Percentiles rank a stretch among this genome's conserved stretches.
Evolutionary conservation across 495 filamentous ascomycete species (phyloP).

Genomic region (Margaritispora aquatica): DNA sequence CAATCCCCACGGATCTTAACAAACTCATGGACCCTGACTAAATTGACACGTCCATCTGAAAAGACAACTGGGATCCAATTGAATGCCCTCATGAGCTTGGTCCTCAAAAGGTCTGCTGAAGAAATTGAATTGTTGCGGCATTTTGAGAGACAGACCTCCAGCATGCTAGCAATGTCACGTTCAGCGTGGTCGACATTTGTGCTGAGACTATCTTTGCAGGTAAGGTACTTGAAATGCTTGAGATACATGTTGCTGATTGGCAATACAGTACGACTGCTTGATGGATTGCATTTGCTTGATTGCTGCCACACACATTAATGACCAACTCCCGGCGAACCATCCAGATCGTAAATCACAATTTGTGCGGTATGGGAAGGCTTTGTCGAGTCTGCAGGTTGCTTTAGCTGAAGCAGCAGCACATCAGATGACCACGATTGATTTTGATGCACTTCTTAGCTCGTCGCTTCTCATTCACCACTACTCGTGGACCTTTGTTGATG

Average conservation of each 20-base stretch:
- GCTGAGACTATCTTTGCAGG: background rate
- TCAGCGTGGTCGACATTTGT: background rate
- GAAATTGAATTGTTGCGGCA: conserved; percentile 1
- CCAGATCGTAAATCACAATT: background rate
- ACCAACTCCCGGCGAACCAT: background rate
- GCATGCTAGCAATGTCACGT: background rate
- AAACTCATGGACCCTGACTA: background rate
- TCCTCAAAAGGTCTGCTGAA: background rate
- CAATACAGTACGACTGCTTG: conserved; percentile 3
- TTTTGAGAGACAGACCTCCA: conserved; percentile 4
- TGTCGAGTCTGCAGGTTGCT: background rate
- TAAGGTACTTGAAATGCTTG: background rate
- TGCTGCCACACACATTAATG: background rate
- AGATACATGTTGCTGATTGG: background rate
- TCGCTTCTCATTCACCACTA: conserved; percentile 2
- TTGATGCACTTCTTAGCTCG: conserved; percentile 4
- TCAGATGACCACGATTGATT: background rate
- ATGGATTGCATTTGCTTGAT: conserved; percentile 1
- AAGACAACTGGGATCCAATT: background rate
- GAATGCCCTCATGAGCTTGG: background rate
- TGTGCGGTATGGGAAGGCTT: background rate
- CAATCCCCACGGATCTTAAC: background rate
- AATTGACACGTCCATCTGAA: background rate
- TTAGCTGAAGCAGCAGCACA: background rate
- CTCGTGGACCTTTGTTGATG: background rate